A percentile compares a stretch with the other conserved stretches of the same genome.
Evolutionary conservation across 306 rosid species (phyloP).

Genomic region (Cicer yamashitae): DNA sequence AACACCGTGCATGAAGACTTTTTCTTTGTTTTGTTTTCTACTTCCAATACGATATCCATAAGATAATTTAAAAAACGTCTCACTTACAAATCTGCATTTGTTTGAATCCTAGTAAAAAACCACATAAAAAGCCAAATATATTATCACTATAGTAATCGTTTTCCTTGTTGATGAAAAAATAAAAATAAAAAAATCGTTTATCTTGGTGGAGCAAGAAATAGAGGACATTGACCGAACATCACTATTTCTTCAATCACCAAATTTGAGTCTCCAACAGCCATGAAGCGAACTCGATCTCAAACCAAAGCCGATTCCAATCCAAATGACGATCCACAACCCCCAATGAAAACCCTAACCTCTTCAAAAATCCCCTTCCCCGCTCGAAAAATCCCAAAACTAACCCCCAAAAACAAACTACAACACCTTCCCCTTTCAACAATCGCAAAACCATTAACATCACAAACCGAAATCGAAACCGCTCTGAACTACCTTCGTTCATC

Average conservation of each 20-base stretch:
- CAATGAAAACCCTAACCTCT: slow-evolving; percentile 36
- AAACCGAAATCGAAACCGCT: slow-evolving; percentile 58
- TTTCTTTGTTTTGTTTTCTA: no score
- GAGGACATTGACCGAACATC: no score
- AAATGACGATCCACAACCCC: background rate
- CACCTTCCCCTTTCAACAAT: background rate
- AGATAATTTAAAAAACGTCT: no score
- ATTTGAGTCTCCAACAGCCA: background rate
- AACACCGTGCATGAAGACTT: no score
- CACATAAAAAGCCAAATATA: no score
- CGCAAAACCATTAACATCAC: slow-evolving; percentile 47
- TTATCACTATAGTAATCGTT: no score
- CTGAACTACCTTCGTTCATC: slow-evolving; percentile 63
- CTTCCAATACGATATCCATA: no score
- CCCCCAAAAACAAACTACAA: background rate
- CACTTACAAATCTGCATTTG: no score
- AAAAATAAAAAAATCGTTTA: no score
- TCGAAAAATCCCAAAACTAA: slow-evolving; percentile 55
- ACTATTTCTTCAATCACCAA: background rate
- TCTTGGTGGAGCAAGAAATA: no score
- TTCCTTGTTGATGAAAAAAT: no score
- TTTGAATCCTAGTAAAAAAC: no score
- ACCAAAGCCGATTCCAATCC: slow-evolving; percentile 29
- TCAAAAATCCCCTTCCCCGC: slow-evolving; percentile 65
- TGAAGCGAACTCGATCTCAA: slow-evolving; percentile 52